These are phyloP conservation scores for Aspergillus sclerotialis DNA, from an alignment of 2,329 filamentous ascomycete genomes.

Conservation along the genomic window DNA sequence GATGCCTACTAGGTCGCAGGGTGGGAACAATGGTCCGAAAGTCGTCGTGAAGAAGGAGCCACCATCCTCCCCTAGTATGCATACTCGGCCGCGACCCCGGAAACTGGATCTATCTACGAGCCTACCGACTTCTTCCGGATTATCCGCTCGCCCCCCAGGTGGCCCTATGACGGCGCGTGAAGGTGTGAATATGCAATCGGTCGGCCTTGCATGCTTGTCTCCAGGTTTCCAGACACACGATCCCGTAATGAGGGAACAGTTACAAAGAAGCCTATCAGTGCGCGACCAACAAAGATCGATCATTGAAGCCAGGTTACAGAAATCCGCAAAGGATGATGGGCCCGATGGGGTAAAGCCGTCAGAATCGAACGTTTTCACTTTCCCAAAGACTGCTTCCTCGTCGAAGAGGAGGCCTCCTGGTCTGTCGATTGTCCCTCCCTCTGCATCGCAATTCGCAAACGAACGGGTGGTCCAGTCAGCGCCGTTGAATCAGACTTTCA, in stretches of 20 bases:
- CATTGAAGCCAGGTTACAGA: constrained; percentile 85
- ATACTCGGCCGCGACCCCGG: constrained; percentile 42
- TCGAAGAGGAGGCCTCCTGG: constrained; percentile 60
- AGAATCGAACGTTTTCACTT: constrained; percentile 36
- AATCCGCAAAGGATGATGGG: constrained; percentile 73
- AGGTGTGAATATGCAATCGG: constrained; percentile 76
- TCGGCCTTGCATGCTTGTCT: constrained; percentile 88
- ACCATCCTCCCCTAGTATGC: constrained; percentile 68
- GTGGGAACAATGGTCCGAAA: constrained; percentile 57
- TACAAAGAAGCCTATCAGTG: constrained; percentile 89
- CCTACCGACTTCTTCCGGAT: constrained; percentile 37
- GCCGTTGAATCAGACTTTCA: constrained; percentile 90
- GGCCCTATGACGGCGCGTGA: constrained; percentile 69
- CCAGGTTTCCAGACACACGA: constrained; percentile 95
- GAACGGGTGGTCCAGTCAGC: constrained; percentile 97
- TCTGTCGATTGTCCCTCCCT: constrained; percentile 89
- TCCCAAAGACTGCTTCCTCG: constrained; percentile 35
- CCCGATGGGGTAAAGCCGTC: constrained; percentile 52
- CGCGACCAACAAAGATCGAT: constrained; percentile 90
- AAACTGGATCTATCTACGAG: constrained; percentile 41
- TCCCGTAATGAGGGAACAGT: constrained; percentile 90
- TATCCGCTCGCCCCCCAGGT: constrained; percentile 61
- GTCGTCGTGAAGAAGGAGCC: constrained; percentile 97
- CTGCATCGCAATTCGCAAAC: constrained; percentile 83
- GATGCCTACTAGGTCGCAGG: constrained; percentile 19